These are phyloP conservation scores for Paraconiothyrium brasiliense DNA, from an alignment of 2,329 filamentous ascomycete genomes.

Conservation along the genomic window DNA sequence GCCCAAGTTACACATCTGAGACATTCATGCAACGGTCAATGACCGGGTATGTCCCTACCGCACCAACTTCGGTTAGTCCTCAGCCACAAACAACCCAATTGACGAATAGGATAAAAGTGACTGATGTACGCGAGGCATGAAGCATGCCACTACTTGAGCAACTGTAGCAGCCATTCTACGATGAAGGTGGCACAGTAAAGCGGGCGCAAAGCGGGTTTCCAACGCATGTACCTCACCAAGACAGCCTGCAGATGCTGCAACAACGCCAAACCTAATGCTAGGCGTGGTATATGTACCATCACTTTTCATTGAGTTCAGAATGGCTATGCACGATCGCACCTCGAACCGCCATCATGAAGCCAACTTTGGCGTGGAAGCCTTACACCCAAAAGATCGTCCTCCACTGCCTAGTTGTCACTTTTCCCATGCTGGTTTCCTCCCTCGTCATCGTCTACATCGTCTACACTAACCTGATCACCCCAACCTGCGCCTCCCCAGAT, in stretches of 20 bases:
- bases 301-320: background rate
- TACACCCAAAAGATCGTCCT: slow-evolving; percentile 17
- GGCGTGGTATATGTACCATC: slow-evolving; percentile 1
- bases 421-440: slow-evolving; percentile 20
- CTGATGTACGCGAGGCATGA: slow-evolving; percentile 2
- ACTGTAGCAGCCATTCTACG: slow-evolving; percentile 7
- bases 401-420: slow-evolving; percentile 16
- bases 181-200: slow-evolving; percentile 5
- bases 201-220: slow-evolving; percentile 5
- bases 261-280: background rate
- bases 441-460: slow-evolving; percentile 19
- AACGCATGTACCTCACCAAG: background rate
- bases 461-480: slow-evolving; percentile 14
- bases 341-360: slow-evolving; percentile 9
- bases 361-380: background rate
- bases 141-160: slow-evolving; percentile 3
- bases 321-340: background rate
- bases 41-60: slow-evolving; percentile 1
- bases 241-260: background rate
- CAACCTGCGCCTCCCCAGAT: slow-evolving; percentile 18
- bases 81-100: background rate
- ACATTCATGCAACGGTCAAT: slow-evolving; percentile 14
- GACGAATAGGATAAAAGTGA: background rate
- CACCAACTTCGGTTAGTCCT: slow-evolving; percentile 2
- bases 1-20: slow-evolving; percentile 12